A percentile compares a stretch with the other conserved stretches of the same genome.
phyloP scores from a whole-genome alignment of 768 basidiomycete genomes.

The Gelatoporia subvermispora region DNA sequence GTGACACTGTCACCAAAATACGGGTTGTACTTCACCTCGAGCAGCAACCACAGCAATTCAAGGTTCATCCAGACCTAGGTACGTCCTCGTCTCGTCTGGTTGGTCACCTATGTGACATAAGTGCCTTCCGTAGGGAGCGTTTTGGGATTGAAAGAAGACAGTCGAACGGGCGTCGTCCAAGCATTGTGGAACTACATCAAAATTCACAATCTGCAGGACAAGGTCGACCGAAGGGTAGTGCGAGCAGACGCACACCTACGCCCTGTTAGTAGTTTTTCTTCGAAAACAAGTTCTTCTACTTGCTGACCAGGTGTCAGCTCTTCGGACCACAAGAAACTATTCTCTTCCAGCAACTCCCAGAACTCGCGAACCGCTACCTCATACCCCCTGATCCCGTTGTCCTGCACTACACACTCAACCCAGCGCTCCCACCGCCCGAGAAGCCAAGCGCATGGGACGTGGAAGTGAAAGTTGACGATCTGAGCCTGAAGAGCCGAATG shows the following conservation, averaged over 20 bases:
- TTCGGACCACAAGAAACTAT: slow-evolving; percentile 69
- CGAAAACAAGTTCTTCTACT: slow-evolving; percentile 8
- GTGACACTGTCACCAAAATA: slow-evolving; percentile 72
- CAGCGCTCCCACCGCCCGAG: slow-evolving; percentile 57
- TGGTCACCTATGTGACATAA: not conserved
- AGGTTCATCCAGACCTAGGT: slow-evolving; percentile 74
- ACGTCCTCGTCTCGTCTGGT: slow-evolving; percentile 7
- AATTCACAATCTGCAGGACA: slow-evolving; percentile 75
- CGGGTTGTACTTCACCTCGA: slow-evolving; percentile 84
- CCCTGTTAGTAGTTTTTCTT: slow-evolving; percentile 38
- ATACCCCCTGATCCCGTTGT: slow-evolving; percentile 74
- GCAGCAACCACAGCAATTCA: slow-evolving; percentile 84
- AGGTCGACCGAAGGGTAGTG: slow-evolving; percentile 67
- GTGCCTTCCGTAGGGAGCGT: slow-evolving; percentile 40
- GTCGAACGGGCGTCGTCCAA: slow-evolving; percentile 73
- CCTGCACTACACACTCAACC: slow-evolving; percentile 72
- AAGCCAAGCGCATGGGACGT: slow-evolving; percentile 71
- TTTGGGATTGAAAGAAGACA: slow-evolving; percentile 81
- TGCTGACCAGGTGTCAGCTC: slow-evolving; percentile 39
- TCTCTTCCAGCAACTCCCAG: slow-evolving; percentile 76
- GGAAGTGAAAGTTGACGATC: slow-evolving; percentile 85
- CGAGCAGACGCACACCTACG: slow-evolving; percentile 64
- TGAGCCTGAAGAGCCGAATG: slow-evolving; percentile 68
- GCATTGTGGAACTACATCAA: slow-evolving; percentile 93
- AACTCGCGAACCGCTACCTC: slow-evolving; percentile 78